Conservation (phyloP, 129 eudicot species). For the Chrysanthemum seticuspe region DNA sequence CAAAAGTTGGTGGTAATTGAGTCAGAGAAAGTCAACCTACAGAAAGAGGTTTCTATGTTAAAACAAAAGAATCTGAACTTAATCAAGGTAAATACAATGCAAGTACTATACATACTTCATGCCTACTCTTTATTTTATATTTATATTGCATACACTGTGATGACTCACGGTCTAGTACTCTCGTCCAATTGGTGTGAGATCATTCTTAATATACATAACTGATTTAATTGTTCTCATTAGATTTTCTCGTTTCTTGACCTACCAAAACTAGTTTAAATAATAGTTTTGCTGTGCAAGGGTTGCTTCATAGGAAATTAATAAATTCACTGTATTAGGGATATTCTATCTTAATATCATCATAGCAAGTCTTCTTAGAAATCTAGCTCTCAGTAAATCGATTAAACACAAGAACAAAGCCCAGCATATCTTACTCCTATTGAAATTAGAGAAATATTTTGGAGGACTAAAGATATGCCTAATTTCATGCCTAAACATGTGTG, state of each 20-base stretch:
- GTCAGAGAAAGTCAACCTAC: constrained; percentile 55
- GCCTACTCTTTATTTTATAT: too few relatives aligned
- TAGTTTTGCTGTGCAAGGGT: neutral
- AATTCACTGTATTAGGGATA: neutral
- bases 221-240: neutral
- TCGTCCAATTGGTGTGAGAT: neutral
- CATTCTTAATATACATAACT: neutral
- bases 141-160: neutral
- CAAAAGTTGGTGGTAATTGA: constrained; percentile 38
- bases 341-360: neutral
- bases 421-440: neutral
- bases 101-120: neutral
- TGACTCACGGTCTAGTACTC: neutral
- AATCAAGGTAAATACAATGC: constrained; percentile 35
- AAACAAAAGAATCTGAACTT: constrained; percentile 32
- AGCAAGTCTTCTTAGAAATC: neutral
- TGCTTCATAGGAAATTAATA: neutral
- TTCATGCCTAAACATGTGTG: too few relatives aligned
- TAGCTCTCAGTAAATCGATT: neutral
- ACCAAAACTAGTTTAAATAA: neutral
- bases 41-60: constrained; percentile 48
- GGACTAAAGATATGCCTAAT: too few relatives aligned
- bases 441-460: neutral
- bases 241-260: neutral
- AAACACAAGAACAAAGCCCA: neutral